A percentile compares a stretch with the other conserved stretches of the same genome.
phyloP scores from a whole-genome alignment of 352 stramenopile genomes.

The Pythium apleroticum region DNA sequence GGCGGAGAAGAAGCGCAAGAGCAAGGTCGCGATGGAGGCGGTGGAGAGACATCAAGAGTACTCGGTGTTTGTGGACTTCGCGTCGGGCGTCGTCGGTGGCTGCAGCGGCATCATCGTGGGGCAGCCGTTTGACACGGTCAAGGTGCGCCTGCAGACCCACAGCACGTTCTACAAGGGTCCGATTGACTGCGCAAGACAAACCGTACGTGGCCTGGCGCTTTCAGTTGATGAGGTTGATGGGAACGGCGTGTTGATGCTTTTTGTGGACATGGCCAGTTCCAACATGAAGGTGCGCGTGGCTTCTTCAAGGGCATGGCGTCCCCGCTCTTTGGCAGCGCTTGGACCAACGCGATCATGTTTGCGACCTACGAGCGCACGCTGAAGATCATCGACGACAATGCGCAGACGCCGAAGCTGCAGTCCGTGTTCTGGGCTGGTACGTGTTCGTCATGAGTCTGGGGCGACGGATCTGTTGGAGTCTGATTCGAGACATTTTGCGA shows the following conservation, averaged over 20 bases:
- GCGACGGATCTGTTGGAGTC: background rate
- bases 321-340: conserved; percentile 77
- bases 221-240: background rate
- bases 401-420: conserved; percentile 48
- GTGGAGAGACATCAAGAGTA: conserved; percentile 38
- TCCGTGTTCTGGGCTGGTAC: conserved; percentile 68
- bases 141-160: conserved; percentile 63
- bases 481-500: conserved; percentile 1
- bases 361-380: conserved; percentile 75
- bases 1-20: background rate
- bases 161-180: conserved; percentile 53
- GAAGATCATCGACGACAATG: conserved; percentile 54
- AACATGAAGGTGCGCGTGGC: conserved; percentile 68
- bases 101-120: conserved; percentile 58
- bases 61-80: conserved; percentile 54
- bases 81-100: conserved; percentile 47
- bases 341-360: conserved; percentile 89
- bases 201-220: conserved; percentile 21
- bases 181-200: conserved; percentile 46
- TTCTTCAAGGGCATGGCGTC: conserved; percentile 88
- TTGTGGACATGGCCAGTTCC: conserved; percentile 31
- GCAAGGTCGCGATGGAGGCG: conserved; percentile 19
- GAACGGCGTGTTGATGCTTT: conserved; percentile 1
- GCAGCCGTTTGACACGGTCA: conserved; percentile 65
- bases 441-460: background rate